Base-by-base conservation (phyloP, 148 eudicot species). In the Camellia granthamiana region DNA sequence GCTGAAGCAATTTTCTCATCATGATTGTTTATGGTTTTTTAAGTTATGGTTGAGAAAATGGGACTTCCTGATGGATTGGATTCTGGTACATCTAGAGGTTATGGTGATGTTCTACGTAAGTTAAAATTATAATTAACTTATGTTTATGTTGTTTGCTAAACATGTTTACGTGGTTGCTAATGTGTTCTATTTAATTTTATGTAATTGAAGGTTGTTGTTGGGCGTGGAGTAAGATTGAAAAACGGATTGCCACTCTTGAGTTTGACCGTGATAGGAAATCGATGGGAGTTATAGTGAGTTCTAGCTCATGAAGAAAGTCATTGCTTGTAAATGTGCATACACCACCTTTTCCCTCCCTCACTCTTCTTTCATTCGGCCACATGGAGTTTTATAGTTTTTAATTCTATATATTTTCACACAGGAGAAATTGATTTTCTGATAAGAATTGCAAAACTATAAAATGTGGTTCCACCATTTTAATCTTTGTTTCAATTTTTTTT, bases 231-330 rank as follows among this genome's bases (percentile, higher is more conserved):
- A 77, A 81, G 56, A 84, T 76, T 42, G 86, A 83, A 67, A 67
- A 69, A 63, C 90, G 96, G 44, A 88, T 92, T 79, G 96, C 92
- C 70, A 90, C 96, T 75, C 92, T 92, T n/a, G 96, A 92, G 88
- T 92, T 92, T 85, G 97, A 90, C 75, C 97, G 91, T 78, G 91
- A 89, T 78, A 86, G 97, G 88, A 92, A 92, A 72, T 92, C 97
- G 56, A 92, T 92, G 97, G 92, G 97, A 67, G 92, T 90, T 71
- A 88, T 90, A 73, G 91, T 86, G 38, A 59, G 78, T 44, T 89
- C 94, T 30, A 82, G 82, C 73, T 89, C 91, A 62, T 91, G 90
- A 66, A 86, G 79, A 76, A 90, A 90, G 38, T 82, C 88, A 71
- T 79, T 92, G 81, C 86, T 92, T 59, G 92, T 92, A 42, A 92